Evolutionary conservation across 140 eudicot genomes (phyloP), one percentile per base, ranked within the genome.

Genomic region (Erigeron philadelphicus): DNA sequence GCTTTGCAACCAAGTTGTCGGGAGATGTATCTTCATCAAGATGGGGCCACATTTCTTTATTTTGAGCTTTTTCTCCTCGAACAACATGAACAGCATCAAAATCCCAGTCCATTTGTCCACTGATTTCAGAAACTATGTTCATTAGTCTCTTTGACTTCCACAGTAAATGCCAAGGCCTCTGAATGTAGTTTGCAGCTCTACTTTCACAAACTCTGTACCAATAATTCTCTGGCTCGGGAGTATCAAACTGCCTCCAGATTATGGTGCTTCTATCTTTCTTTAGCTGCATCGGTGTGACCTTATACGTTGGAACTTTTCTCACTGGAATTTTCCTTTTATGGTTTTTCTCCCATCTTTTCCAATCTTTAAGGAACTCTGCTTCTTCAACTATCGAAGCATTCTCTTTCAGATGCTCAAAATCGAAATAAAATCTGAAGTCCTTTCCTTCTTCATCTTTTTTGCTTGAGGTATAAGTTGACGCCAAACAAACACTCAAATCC

Each of bases 51-150:
- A 75, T 75, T 57, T 74, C 81, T 81, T 85, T 89, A 23, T 87
- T 87, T 81, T 83, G 86, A 0, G 96, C 95, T 68, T 93, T 93
- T 74, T 81, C 89, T 10, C 98, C 98, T 46, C 98, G 78, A 61
- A 93, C 89, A 15, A 93, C 98, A 75, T 93, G 98, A 13, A 89
- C 96, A 0, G 95, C 95, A 76, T 93, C 98, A 61, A 86, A 89
- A 79, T 93, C 98, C 98, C 98, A 93, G 47, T 93, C 96, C 98
- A 93, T 85, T 55, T 86, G 83, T 61, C 98, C 98, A 16, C 98
- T 87, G 40, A 93, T 89, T 49, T 76, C 98, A 5, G 98, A 83
- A 21, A 93, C 98, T 67, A 93, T 89, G 67, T 89, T 93, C 98
- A 89, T 93, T 10, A 93, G 76, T 75, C 95, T 81, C 81, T 93